phyloP scores from a whole-genome alignment of 331 rosid species.

The Pyracantha coccinea region DNA sequence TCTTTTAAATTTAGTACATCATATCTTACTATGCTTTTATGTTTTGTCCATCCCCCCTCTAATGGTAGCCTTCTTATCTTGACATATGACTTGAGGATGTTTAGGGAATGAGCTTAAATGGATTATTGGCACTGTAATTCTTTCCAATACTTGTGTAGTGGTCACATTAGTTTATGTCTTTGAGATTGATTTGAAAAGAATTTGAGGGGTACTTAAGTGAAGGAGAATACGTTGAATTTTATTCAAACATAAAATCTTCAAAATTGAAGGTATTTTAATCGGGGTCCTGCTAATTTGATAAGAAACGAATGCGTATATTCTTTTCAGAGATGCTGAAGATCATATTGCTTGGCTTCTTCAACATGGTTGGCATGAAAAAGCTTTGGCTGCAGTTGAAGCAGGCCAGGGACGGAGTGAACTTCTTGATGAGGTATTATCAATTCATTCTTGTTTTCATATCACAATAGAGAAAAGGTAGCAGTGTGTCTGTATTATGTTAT shows the following conservation, averaged over 20 bases:
- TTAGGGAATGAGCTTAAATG: too few relatives aligned
- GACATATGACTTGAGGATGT: not conserved
- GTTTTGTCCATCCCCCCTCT: not conserved
- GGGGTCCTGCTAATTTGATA: slow-evolving; percentile 5
- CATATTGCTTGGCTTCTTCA: slow-evolving; percentile 98
- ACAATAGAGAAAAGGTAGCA: not conserved
- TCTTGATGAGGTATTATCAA: slow-evolving; percentile 65
- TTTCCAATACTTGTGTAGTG: not conserved
- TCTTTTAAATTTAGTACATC: not conserved
- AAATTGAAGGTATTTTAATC: slow-evolving; percentile 8
- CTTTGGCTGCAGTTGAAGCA: slow-evolving; percentile 91
- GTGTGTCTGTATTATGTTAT: not conserved
- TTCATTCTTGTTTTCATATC: slow-evolving; percentile 3
- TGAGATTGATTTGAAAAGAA: not conserved
- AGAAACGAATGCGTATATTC: not conserved
- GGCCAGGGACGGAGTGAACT: slow-evolving; percentile 95
- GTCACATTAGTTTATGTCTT: not conserved
- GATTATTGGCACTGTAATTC: not conserved
- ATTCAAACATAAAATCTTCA: not conserved
- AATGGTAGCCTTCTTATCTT: not conserved
- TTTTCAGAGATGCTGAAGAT: slow-evolving; percentile 90
- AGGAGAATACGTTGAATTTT: not conserved
- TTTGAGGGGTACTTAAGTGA: not conserved
- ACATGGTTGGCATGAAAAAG: slow-evolving; percentile 95
- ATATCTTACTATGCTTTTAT: not conserved